Evolutionary conservation across 352 stramenopile species (phyloP).

Genomic region (Pythium plurisporium): DNA sequence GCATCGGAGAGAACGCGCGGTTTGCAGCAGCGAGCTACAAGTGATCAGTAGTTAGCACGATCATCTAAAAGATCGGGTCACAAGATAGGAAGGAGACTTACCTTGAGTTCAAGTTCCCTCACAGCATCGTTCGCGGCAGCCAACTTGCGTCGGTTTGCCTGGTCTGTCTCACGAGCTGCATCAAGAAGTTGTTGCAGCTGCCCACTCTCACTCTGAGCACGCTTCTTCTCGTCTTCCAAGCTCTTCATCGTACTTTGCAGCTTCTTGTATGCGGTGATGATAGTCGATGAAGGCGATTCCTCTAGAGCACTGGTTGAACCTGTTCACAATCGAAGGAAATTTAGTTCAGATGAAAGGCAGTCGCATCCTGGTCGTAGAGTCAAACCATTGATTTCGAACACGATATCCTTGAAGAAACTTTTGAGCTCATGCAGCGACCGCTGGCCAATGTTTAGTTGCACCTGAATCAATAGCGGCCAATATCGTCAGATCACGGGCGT

Average conservation of each 20-base stretch:
- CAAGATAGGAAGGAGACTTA: too few species aligned
- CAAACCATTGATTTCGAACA: too few species aligned
- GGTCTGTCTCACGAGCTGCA: neutral
- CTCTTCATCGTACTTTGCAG: neutral
- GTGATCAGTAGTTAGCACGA: too few species aligned
- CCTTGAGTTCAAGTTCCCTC: neutral
- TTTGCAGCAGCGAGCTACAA: neutral
- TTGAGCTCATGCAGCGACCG: neutral
- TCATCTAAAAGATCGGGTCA: too few species aligned
- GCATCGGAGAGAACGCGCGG: constrained; percentile 39
- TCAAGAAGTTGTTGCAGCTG: neutral
- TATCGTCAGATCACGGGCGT: neutral
- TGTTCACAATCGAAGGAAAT: neutral
- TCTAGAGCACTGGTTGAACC: neutral
- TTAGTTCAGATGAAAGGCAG: too few species aligned
- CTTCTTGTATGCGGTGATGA: neutral
- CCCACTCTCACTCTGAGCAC: neutral
- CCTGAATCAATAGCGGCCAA: neutral
- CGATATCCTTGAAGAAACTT: neutral
- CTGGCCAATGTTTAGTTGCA: neutral
- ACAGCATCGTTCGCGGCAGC: neutral
- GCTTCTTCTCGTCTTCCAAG: neutral
- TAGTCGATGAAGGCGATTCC: neutral
- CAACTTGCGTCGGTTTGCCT: neutral
- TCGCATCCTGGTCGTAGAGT: too few species aligned